These are phyloP conservation scores for Leccinum sublutescens DNA, from an alignment of 768 basidiomycete species.

Conservation along the genomic window DNA sequence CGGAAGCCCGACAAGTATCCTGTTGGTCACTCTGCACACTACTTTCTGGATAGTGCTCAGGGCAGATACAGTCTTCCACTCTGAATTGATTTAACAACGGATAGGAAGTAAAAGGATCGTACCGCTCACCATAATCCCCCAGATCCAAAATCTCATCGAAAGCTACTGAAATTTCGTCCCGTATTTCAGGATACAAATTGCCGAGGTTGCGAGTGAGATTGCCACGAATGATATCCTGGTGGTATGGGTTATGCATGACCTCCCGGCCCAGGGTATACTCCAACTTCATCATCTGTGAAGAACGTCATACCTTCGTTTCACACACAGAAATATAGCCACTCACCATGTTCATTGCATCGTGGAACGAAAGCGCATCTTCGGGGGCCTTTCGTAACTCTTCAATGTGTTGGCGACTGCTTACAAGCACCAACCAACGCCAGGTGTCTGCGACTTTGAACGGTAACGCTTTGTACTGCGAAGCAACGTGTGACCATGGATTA, in stretches of 20 bases:
- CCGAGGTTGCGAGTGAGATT: slow-evolving; percentile 38
- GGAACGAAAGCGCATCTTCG: slow-evolving; percentile 38
- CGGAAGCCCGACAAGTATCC: background rate
- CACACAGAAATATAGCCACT: background rate
- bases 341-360: slow-evolving; percentile 32
- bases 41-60: background rate
- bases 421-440: background rate
- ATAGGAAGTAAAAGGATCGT: background rate
- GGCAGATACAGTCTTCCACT: background rate
- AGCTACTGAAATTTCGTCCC: no score
- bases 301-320: no score
- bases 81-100: background rate
- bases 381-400: slow-evolving; percentile 35
- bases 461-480: background rate
- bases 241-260: slow-evolving; percentile 32
- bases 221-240: slow-evolving; percentile 28
- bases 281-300: slow-evolving; percentile 34
- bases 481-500: background rate
- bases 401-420: background rate
- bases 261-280: slow-evolving; percentile 37
- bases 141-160: no score
- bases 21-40: background rate
- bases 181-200: no score
- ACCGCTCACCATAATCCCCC: background rate
- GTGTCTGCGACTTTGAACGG: background rate